Base-by-base conservation (phyloP, 345 rosid species). In the Pistacia integerrima region DNA sequence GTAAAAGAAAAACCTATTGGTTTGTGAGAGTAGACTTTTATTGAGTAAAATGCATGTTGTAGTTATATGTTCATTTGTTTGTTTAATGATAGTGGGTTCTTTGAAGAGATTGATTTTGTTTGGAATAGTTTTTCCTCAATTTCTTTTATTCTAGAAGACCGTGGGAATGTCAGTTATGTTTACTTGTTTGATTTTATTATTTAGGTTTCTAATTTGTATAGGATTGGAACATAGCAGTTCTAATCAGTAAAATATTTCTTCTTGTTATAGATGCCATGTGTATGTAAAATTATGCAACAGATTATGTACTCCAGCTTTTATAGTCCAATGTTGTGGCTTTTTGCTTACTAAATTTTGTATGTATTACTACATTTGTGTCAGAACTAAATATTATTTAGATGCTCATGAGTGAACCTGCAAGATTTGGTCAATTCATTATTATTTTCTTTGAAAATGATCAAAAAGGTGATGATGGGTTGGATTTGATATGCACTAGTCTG, bases 361-460 rank as follows among this genome's bases (percentile, higher is more conserved):
- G 22, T 17, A 41, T 44, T 55, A 57, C 48, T 22, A 41, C 58
- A 44, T 17, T 44, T 46, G 13, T 44, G 54, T 33, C 44, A 10
- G 69, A 65, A 22, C 11, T 56, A 30, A 46, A 56, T 75, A 55
- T 41, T 8, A 11, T 0, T n/a, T 12, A 56, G 13, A 16, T 67
- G 11, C 25, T 61, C 28, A 11, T 20, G 10, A 46, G 41, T 25
- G 11, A 28, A 8, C 20, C 13, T 10, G 22, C 55, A 56, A 66
- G 57, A 41, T 35, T 36, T 57, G 63, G 65, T 66, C n/a, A 13
- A 36, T 57, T 56, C 72, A 41, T 74, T 74, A 38, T 51, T 8
- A 64, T 20, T 13, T 36, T 65, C 13, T 52, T 17, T 35, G 77
- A 13, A 74, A 62, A 35, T 52, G 75, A 25, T 52, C 14, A 5